Percentiles rank a stretch among this genome's conserved stretches.
Conservation (phyloP, 106 monocot genomes). For the Allium sativum region DNA sequence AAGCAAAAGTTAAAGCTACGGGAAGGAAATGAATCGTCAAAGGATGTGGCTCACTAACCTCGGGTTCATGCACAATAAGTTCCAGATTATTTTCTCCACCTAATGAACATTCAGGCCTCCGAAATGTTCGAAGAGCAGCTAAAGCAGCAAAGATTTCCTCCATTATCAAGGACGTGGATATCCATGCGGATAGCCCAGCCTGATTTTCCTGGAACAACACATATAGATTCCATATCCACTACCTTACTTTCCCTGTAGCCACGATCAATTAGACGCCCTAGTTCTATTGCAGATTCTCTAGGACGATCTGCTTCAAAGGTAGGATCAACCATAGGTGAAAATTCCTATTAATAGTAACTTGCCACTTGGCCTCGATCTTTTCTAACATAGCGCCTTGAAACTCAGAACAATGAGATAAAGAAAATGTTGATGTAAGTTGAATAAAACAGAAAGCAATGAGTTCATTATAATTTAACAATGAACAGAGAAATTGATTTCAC, state of each 20-base stretch:
- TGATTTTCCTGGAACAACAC: constrained; percentile 80
- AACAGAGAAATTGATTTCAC: too few species aligned
- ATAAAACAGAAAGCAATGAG: too few species aligned
- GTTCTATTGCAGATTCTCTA: constrained; percentile 74
- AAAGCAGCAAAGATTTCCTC: constrained; percentile 94
- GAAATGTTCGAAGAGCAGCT: constrained; percentile 73
- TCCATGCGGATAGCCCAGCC: constrained; percentile 93
- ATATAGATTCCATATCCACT: constrained; percentile 93
- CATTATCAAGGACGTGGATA: constrained; percentile 94
- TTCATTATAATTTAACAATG: too few species aligned
- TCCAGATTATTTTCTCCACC: constrained; percentile 72
- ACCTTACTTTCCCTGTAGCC: constrained; percentile 95
- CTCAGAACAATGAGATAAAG: too few species aligned
- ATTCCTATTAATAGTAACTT: constrained; percentile 79
- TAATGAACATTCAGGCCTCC: constrained; percentile 80
- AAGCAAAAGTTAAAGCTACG: constrained; percentile 88
- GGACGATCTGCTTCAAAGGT: constrained; percentile 86
- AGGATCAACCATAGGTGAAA: constrained; percentile 97
- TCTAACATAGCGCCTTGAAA: too few species aligned
- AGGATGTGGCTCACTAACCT: constrained; percentile 84
- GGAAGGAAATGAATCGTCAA: constrained; percentile 87
- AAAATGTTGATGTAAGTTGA: too few species aligned
- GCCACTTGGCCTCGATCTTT: too few species aligned
- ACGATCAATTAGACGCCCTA: constrained; percentile 84
- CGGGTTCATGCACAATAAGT: constrained; percentile 72